phyloP scores from a whole-genome alignment of 192 early-diverging fungal species.

The Backusella morwellensis region DNA sequence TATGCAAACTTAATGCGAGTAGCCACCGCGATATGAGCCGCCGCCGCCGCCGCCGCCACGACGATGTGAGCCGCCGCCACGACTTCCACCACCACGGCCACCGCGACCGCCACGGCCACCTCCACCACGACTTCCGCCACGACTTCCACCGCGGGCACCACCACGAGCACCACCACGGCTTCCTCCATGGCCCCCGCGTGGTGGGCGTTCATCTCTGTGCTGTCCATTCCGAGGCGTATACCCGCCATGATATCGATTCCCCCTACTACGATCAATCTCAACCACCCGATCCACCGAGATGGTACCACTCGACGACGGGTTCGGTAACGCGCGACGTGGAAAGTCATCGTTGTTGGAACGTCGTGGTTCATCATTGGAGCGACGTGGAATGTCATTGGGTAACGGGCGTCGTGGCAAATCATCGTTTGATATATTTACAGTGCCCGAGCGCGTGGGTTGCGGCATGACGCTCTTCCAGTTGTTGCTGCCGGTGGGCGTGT shows the following conservation, averaged over 20 bases:
- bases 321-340: background rate
- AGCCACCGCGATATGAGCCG: no score
- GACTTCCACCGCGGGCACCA: no score
- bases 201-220: background rate
- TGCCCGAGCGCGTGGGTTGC: constrained; percentile 4
- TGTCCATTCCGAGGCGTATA: background rate
- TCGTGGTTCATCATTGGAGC: no score
- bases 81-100: background rate
- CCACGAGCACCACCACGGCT: background rate
- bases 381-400: background rate
- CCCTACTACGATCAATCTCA: background rate
- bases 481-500: background rate
- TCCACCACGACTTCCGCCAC: background rate
- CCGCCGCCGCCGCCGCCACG: no score
- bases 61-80: background rate
- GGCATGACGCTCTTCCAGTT: constrained; percentile 5
- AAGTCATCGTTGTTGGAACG: background rate
- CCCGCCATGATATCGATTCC: background rate
- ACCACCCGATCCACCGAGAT: background rate
- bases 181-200: background rate
- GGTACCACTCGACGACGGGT: background rate
- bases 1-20: no score
- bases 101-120: background rate
- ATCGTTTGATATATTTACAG: background rate
- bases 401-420: background rate